Base-by-base conservation (phyloP, 768 basidiomycete genomes). In the Cytidiella melzeri region DNA sequence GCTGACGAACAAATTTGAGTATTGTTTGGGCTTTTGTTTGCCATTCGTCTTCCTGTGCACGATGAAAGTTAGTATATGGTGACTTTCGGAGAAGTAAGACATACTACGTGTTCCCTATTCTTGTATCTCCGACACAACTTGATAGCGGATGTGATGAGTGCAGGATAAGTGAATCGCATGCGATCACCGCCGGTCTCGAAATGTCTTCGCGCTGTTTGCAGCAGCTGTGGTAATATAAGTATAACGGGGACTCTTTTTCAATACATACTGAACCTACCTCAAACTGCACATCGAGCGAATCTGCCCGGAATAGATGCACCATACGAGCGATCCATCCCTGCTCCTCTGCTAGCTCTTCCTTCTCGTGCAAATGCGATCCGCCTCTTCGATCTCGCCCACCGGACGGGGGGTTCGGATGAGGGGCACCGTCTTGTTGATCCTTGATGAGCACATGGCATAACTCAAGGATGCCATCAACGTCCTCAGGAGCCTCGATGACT, bases 291-390 rank as follows among this genome's bases (percentile, higher is more conserved):
- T 79, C 87, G 55, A 97, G 65, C 23, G 89, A 87, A 44, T 96
- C 92, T 0, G 90, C 78, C 19, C 84, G 73, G 80, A 98, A 96
- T 26, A 98, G 65, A 72, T 99, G 96, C 2, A 98, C 88, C 91
- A 98, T 97, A 54, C 95, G 73, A 36, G 96, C 95, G 13, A 97
- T 82, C 96, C 96, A 99, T 0, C 96, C 96, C 60, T 99, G 96
- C 65, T 99, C 96, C 65, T 99, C 96, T 0, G 93, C 94, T 72
- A 93, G 76, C 61, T 98, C 95, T 63, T 94, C 90, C 44, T 84
- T 69, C 63, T 95, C 94, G 45, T 78, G 59, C 24, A 73, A 69
- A 56, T 82, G 78, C 9, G 80, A 72, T 5, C 80, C 81, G 49
- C 79, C 77, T 53, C 83, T 71, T 51, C 81, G 57, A 43, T 54